phyloP scores from a whole-genome alignment of 108 stramenopile genomes.

The Thalassiosira profunda region DNA sequence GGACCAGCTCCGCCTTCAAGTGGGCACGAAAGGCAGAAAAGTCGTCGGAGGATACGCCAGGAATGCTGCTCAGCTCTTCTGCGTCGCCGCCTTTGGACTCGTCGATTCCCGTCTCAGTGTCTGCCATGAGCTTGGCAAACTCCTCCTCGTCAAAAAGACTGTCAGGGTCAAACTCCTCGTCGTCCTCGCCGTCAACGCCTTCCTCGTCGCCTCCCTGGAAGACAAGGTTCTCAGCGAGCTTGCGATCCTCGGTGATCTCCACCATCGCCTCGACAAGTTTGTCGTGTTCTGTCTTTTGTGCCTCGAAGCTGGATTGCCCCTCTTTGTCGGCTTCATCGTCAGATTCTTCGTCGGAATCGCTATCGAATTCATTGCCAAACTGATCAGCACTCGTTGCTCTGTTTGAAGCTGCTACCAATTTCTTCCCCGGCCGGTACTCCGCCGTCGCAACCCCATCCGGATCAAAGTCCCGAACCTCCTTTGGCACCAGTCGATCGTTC shows the following conservation, averaged over 20 bases:
- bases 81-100: conserved; percentile 33
- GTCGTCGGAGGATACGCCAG: conserved; percentile 35
- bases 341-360: conserved; percentile 35
- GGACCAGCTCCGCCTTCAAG: conserved; percentile 28
- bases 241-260: conserved; percentile 16
- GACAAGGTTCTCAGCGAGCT: conserved; percentile 14
- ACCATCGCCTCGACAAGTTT: conserved; percentile 16
- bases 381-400: conserved; percentile 1
- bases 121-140: conserved; percentile 58
- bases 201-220: conserved; percentile 7
- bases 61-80: conserved; percentile 38
- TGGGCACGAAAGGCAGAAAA: conserved; percentile 36
- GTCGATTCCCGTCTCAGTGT: conserved; percentile 52
- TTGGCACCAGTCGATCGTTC: conserved; percentile 4
- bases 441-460: neutral
- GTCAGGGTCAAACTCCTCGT: conserved; percentile 23
- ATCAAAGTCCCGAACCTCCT: conserved; percentile 5
- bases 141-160: conserved; percentile 59
- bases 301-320: neutral
- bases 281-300: conserved; percentile 1
- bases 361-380: conserved; percentile 11
- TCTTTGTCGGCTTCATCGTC: conserved; percentile 16
- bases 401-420: too few species aligned
- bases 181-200: neutral
- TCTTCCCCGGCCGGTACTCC: neutral